Percentiles rank a stretch among this genome's conserved stretches.
phyloP scores from a whole-genome alignment of 495 filamentous ascomycete species.

The Xylaria curta region DNA sequence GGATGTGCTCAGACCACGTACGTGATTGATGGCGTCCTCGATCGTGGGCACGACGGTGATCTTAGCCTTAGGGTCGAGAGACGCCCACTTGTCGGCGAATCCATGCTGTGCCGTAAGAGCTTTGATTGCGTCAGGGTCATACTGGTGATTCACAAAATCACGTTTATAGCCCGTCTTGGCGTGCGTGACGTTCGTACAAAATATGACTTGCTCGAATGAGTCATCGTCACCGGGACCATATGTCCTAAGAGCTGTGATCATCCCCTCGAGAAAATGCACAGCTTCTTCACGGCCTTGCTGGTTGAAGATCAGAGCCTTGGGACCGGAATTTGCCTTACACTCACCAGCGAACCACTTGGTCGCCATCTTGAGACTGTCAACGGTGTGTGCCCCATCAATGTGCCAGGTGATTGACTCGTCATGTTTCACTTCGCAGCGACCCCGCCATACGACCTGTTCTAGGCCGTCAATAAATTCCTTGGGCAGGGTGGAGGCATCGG shows the following conservation, averaged over 20 bases:
- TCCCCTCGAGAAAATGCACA: slow-evolving; percentile 67
- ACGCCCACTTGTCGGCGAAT: slow-evolving; percentile 75
- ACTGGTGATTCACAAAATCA: slow-evolving; percentile 80
- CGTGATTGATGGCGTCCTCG: slow-evolving; percentile 80
- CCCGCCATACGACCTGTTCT: slow-evolving; percentile 75
- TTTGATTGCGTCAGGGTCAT: slow-evolving; percentile 69
- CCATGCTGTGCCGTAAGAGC: slow-evolving; percentile 74
- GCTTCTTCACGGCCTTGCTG: slow-evolving; percentile 90
- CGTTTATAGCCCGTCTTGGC: slow-evolving; percentile 69
- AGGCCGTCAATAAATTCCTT: slow-evolving; percentile 75
- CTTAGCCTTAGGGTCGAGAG: slow-evolving; percentile 65
- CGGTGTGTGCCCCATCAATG: slow-evolving; percentile 90
- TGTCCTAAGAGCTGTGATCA: slow-evolving; percentile 61
- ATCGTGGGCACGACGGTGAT: slow-evolving; percentile 76
- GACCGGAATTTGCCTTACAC: slow-evolving; percentile 44
- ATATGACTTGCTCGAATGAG: slow-evolving; percentile 81
- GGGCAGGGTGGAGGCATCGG: slow-evolving; percentile 54
- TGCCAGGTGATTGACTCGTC: slow-evolving; percentile 79
- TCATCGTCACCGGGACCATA: slow-evolving; percentile 44
- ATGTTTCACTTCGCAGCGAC: slow-evolving; percentile 79
- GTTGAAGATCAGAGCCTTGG: slow-evolving; percentile 89
- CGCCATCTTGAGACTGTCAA: slow-evolving; percentile 82
- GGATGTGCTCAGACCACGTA: slow-evolving; percentile 55
- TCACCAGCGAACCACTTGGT: slow-evolving; percentile 75
- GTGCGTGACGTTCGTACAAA: slow-evolving; percentile 89